Evolutionary conservation across 2,329 filamentous ascomycete genomes (phyloP), one percentile per base, ranked within the genome.

Genomic region (Leptographium procerum): DNA sequence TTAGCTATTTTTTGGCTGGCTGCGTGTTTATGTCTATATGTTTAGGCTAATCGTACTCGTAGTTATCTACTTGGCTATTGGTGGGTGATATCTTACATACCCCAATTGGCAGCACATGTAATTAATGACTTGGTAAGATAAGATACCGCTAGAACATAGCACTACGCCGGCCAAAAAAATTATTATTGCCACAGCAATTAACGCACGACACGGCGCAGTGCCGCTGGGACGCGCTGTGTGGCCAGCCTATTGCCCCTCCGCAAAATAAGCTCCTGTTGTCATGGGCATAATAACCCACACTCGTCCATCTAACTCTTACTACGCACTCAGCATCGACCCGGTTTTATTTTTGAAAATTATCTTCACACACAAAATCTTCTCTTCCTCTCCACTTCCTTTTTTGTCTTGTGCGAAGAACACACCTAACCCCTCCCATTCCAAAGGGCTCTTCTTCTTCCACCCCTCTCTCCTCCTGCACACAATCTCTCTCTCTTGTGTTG

Each of bases 301-400:
- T 19, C 47, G 7, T 47, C 55, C 50, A 55, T 48, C 52, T 51
- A 40, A 52, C 36, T 24, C 22, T 45, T 34, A 28, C 55, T 57
- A 54, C 55, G 53, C 57, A 55, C 52, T 62, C 51, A 63, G 51
- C 57, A 57, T 55, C 54, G 62, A 59, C 61, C 62, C 61, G 51
- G 36, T 34, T 55, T 43, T 57, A 61, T 58, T 43, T 57, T 61
- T 58, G 61, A 66, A 66, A 66, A 66, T 66, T 65, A 58, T 62
- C 57, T 60, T 61, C 64, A 61, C 64, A 65, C 65, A 66, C 63
- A 65, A 61, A 60, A 50, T 56, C 54, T 24, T 52, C 59, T 55
- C 57, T 58, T 59, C 51, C 45, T n/a, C 40, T 60, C 57, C 33
- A 31, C 54, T 60, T 54, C 36, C 56, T 51, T 34, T n/a, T 40